phyloP scores from a whole-genome alignment of 1,139 yeast species.

The Saccharomycopsis crataegensis region DNA sequence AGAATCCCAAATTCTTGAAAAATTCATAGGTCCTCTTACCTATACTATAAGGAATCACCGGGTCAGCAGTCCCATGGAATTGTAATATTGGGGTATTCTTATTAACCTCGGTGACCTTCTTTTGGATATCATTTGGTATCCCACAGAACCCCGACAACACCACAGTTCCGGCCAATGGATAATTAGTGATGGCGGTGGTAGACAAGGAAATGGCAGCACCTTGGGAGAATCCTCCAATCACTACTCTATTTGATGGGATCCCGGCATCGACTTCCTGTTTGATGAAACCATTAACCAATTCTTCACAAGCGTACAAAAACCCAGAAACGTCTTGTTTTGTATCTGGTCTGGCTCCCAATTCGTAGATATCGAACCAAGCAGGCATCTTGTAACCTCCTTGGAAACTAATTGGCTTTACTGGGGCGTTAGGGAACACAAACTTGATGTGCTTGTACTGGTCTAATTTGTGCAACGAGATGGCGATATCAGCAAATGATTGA shows the following conservation, averaged over 20 bases:
- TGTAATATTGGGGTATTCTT: slow-evolving; percentile 70
- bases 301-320: slow-evolving; percentile 51
- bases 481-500: slow-evolving; percentile 49
- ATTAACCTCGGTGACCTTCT: slow-evolving; percentile 35
- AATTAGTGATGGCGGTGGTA: slow-evolving; percentile 34
- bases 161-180: slow-evolving; percentile 72
- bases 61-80: slow-evolving; percentile 82
- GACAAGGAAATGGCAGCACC: slow-evolving; percentile 83
- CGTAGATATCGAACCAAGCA: slow-evolving; percentile 79
- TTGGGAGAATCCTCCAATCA: slow-evolving; percentile 92
- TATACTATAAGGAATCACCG: slow-evolving; percentile 43
- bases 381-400: slow-evolving; percentile 68
- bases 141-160: slow-evolving; percentile 78
- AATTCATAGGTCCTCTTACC: slow-evolving; percentile 46
- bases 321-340: slow-evolving; percentile 56
- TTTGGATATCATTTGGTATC: slow-evolving; percentile 35
- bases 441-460: slow-evolving; percentile 45
- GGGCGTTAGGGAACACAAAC: slow-evolving; percentile 88
- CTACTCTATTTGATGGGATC: slow-evolving; percentile 60
- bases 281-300: slow-evolving; percentile 37
- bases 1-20: slow-evolving; percentile 20
- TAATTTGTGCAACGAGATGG: slow-evolving; percentile 33
- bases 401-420: slow-evolving; percentile 56
- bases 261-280: slow-evolving; percentile 34
- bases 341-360: slow-evolving; percentile 33